phyloP scores from a whole-genome alignment of 1,139 yeast genomes.

The Geotrichum europaeum region DNA sequence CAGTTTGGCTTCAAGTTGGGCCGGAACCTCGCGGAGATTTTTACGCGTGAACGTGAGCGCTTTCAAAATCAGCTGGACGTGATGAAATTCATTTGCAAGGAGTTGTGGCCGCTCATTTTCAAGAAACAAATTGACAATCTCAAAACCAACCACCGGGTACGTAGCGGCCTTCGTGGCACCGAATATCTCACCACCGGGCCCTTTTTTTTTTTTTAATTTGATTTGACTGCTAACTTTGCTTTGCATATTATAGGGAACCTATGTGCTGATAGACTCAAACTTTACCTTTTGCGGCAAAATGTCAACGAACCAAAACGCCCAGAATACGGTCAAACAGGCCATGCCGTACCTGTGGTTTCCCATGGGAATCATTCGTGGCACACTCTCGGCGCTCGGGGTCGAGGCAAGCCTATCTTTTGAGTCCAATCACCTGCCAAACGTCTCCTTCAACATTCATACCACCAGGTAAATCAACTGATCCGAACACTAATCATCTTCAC shows the following conservation, averaged over 20 bases:
- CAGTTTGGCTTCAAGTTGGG: constrained; percentile 73
- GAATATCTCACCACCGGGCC: not conserved
- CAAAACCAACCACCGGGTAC: constrained; percentile 78
- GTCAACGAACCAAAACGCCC: constrained; percentile 19
- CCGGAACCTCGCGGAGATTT: constrained; percentile 60
- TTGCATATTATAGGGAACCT: constrained; percentile 44
- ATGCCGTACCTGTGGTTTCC: constrained; percentile 66
- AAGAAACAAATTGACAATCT: constrained; percentile 87
- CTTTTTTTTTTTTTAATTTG: not conserved
- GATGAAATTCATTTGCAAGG: constrained; percentile 88
- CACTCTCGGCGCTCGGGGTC: constrained; percentile 64
- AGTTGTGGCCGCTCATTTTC: constrained; percentile 76
- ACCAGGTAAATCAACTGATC: not conserved
- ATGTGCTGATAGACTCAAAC: constrained; percentile 64
- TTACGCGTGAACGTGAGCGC: constrained; percentile 52
- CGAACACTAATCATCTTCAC: not conserved
- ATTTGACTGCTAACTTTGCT: not conserved
- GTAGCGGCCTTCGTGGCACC: constrained; percentile 16
- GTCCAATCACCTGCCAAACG: constrained; percentile 50
- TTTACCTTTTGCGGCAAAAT: constrained; percentile 53
- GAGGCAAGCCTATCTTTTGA: constrained; percentile 66
- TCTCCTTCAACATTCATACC: constrained; percentile 68
- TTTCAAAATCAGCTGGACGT: constrained; percentile 63
- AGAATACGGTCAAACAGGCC: constrained; percentile 29
- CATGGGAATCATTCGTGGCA: constrained; percentile 78